Percentiles rank a stretch among this genome's conserved stretches.
These are phyloP conservation scores for Phtheirospermum japonicum DNA, from an alignment of 257 asterid genomes.

Conservation along the genomic window DNA sequence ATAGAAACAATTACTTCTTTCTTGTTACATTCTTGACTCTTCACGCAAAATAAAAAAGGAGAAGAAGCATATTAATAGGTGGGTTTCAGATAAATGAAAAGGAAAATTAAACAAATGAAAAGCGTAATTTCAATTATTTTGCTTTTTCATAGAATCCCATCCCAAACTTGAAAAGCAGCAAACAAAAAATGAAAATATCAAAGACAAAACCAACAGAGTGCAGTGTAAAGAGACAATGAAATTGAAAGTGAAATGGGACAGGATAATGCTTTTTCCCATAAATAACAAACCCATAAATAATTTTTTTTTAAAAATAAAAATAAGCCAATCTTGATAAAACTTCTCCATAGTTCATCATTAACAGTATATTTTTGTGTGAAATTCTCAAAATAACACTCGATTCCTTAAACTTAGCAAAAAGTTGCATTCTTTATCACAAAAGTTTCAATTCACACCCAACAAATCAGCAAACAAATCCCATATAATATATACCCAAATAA, in stretches of 20 bases:
- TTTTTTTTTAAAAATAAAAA: constrained; percentile 21
- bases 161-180: too few relatives aligned
- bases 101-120: too few relatives aligned
- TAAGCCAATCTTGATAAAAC: constrained; percentile 41
- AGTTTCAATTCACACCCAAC: constrained; percentile 15
- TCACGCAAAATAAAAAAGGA: too few relatives aligned
- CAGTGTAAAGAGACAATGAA: constrained; percentile 25
- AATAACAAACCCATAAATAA: too few relatives aligned
- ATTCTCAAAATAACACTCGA: constrained; percentile 26
- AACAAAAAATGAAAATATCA: too few relatives aligned
- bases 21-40: too few relatives aligned
- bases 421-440: constrained; percentile 23
- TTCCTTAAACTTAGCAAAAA: constrained; percentile 30
- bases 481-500: background rate
- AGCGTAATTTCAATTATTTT: too few relatives aligned
- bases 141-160: too few relatives aligned
- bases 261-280: background rate
- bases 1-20: too few relatives aligned
- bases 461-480: background rate
- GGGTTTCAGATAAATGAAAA: constrained; percentile 1
- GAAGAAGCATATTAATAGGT: too few relatives aligned
- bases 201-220: too few relatives aligned
- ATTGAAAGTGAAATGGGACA: too few relatives aligned
- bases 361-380: constrained; percentile 27
- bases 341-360: constrained; percentile 29